These are phyloP conservation scores for Pyricularia grisea DNA, from an alignment of 2,329 filamentous ascomycete species.

Conservation along the genomic window DNA sequence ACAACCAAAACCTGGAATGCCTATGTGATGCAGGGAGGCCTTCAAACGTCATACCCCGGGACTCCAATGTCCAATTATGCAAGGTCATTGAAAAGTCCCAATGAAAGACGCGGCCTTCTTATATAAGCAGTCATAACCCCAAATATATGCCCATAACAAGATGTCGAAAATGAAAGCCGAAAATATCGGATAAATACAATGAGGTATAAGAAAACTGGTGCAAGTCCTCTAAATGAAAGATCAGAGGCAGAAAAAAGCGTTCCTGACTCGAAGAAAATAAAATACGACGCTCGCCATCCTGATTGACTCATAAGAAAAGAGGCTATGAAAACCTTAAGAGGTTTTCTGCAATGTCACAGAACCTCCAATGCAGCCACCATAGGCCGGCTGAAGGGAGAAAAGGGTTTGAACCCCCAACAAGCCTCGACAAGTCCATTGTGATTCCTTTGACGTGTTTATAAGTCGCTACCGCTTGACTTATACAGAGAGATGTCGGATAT, in stretches of 20 bases:
- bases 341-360: neutral
- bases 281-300: neutral
- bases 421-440: neutral
- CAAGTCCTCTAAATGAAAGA: neutral
- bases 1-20: neutral
- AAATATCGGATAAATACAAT: neutral
- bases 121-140: neutral
- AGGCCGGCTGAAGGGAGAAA: neutral
- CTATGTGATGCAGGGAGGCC: neutral
- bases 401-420: neutral
- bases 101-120: neutral
- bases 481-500: neutral
- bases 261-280: neutral
- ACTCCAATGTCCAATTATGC: neutral
- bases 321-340: neutral
- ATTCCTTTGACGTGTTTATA: neutral
- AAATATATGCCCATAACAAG: neutral
- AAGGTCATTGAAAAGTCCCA: neutral
- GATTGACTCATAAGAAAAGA: neutral
- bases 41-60: neutral
- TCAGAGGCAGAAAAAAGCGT: neutral
- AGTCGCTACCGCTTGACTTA: neutral
- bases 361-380: neutral
- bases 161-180: neutral
- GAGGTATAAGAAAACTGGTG: neutral